phyloP scores from a whole-genome alignment of 2,329 filamentous ascomycete species.

The Ophiognomonia clavigignenti-juglandacearum region DNA sequence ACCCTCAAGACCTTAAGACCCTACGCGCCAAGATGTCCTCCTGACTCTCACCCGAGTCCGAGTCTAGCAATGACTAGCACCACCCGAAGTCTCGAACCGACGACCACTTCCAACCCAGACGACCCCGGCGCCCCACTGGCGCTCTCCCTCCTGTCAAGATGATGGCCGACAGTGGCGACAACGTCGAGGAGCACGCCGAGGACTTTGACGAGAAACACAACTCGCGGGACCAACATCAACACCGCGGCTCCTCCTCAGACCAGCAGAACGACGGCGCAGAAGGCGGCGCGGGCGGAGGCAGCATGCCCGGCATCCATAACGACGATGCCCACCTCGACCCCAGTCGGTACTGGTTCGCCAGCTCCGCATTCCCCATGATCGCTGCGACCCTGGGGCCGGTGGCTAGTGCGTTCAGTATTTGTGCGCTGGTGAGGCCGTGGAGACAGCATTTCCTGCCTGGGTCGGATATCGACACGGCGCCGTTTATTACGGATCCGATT shows the following conservation, averaged over 20 bases:
- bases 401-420: constrained; percentile 83
- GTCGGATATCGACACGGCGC: constrained; percentile 42
- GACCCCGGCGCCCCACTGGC: background rate
- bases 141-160: constrained; percentile 17
- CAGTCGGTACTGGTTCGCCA: constrained; percentile 61
- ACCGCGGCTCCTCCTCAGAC: too few species aligned
- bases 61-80: too few species aligned
- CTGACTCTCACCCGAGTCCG: too few species aligned
- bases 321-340: constrained; percentile 40
- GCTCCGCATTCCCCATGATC: constrained; percentile 67
- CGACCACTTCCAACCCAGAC: background rate
- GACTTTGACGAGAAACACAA: constrained; percentile 12
- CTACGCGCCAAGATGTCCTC: too few species aligned
- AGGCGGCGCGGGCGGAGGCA: background rate
- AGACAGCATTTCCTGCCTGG: constrained; percentile 50
- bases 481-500: constrained; percentile 58
- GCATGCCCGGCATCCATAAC: constrained; percentile 26
- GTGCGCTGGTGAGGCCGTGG: constrained; percentile 79
- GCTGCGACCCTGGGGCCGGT: constrained; percentile 82
- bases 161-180: constrained; percentile 25
- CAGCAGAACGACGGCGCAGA: constrained; percentile 25
- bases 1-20: too few species aligned
- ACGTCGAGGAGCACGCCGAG: constrained; percentile 20
- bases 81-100: too few species aligned
- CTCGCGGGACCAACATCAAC: background rate